Percentiles rank a stretch among this genome's conserved stretches.
Evolutionary conservation across 116 monocot genomes (phyloP).

Genomic region (Zostera marina): DNA sequence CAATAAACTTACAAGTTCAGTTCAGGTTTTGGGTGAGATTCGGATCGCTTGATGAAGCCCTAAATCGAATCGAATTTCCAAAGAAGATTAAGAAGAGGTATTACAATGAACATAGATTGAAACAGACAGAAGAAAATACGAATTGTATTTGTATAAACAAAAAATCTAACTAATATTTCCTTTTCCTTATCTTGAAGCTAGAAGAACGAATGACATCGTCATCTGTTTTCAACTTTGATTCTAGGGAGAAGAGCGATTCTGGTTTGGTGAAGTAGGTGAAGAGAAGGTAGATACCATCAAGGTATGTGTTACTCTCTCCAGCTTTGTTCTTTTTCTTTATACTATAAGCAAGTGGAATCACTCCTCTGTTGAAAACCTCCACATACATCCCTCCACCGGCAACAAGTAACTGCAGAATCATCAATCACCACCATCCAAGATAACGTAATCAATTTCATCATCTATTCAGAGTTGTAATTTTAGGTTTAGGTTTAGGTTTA

Average conservation of each 20-base stretch:
- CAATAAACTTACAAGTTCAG: too few species aligned
- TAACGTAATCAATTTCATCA: not conserved
- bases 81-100: too few species aligned
- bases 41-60: too few species aligned
- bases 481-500: too few species aligned
- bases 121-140: not conserved
- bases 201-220: slow-evolving; percentile 72
- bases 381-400: slow-evolving; percentile 97
- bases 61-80: too few species aligned
- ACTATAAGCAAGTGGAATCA: slow-evolving; percentile 84
- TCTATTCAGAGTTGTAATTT: too few species aligned
- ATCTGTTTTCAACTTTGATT: slow-evolving; percentile 40
- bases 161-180: slow-evolving; percentile 28
- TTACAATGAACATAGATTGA: too few species aligned
- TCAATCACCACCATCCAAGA: not conserved
- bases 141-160: not conserved
- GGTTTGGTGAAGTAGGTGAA: slow-evolving; percentile 95
- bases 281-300: slow-evolving; percentile 88
- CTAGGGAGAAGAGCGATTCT: slow-evolving; percentile 48
- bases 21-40: too few species aligned
- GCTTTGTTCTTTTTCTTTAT: slow-evolving; percentile 88
- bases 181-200: slow-evolving; percentile 70
- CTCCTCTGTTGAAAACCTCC: slow-evolving; percentile 92
- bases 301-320: slow-evolving; percentile 64
- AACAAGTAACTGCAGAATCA: slow-evolving; percentile 62